A percentile compares a stretch with the other conserved stretches of the same genome.
phyloP scores from a whole-genome alignment of 73 alveolate species.

The Paramecium sonneborni region DNA sequence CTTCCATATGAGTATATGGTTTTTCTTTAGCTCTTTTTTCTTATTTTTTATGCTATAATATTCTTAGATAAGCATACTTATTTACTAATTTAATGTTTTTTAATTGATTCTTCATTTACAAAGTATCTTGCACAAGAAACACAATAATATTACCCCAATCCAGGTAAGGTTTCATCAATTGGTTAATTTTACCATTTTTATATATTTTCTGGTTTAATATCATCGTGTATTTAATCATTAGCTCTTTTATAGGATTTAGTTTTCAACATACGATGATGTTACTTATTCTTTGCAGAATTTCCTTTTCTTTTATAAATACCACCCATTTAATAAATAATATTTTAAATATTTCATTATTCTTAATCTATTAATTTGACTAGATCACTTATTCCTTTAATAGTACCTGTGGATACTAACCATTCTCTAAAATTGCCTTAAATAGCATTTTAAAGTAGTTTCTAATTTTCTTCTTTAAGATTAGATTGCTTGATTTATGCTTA shows the following conservation, averaged over 20 bases:
- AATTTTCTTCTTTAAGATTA: conserved; percentile 39
- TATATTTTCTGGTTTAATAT: conserved; percentile 74
- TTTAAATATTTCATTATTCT: conserved; percentile 32
- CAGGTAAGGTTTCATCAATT: conserved; percentile 82
- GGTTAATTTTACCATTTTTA: conserved; percentile 66
- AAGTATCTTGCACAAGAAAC: conserved; percentile 78
- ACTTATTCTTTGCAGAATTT: conserved; percentile 75
- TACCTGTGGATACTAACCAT: conserved; percentile 70
- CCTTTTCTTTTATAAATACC: conserved; percentile 78
- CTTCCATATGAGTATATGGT: conserved; percentile 79
- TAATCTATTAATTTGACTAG: conserved; percentile 70
- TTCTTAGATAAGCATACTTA: not conserved
- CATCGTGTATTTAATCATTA: conserved; percentile 74
- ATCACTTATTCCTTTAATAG: conserved; percentile 63
- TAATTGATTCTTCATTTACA: conserved; percentile 68
- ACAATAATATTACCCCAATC: conserved; percentile 79
- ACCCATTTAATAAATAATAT: conserved; percentile 69
- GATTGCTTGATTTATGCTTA: conserved; percentile 46
- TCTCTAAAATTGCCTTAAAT: conserved; percentile 71
- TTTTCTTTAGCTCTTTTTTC: conserved; percentile 72
- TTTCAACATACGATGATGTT: conserved; percentile 68
- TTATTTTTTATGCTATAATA: conserved; percentile 72
- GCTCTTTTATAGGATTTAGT: conserved; percentile 76
- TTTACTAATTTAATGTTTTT: conserved; percentile 69
- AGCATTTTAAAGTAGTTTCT: conserved; percentile 46